Evolutionary conservation across 116 monocot genomes (phyloP).

Genomic region (Zostera marina): DNA sequence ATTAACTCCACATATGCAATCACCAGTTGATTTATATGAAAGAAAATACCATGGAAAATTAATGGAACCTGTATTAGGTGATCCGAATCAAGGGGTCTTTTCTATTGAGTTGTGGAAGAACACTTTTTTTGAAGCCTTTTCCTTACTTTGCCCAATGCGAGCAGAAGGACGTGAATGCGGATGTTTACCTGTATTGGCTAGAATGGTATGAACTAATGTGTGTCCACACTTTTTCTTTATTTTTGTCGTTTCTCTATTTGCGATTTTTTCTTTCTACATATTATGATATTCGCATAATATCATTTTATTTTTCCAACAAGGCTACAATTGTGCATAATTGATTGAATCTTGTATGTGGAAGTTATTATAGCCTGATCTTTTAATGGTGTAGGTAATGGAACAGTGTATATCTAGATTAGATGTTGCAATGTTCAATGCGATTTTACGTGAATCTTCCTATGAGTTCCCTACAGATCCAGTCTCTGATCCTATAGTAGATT

Average conservation of each 20-base stretch:
- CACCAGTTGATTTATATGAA: slow-evolving; percentile 26
- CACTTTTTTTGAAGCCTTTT: slow-evolving; percentile 82
- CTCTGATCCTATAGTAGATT: slow-evolving; percentile 88
- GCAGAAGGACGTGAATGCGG: slow-evolving; percentile 85
- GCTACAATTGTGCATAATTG: too few relatives aligned
- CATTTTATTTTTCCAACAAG: too few relatives aligned
- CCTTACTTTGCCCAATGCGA: slow-evolving; percentile 71
- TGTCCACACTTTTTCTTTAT: neutral
- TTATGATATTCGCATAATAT: too few relatives aligned
- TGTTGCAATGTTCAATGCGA: slow-evolving; percentile 98
- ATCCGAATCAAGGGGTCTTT: slow-evolving; percentile 58
- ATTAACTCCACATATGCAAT: slow-evolving; percentile 90
- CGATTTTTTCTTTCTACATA: neutral
- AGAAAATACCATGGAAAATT: slow-evolving; percentile 21
- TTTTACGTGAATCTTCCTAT: slow-evolving; percentile 80
- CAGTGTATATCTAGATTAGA: slow-evolving; percentile 80
- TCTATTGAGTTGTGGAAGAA: slow-evolving; percentile 81
- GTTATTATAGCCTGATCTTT: neutral
- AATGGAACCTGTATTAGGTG: slow-evolving; percentile 53
- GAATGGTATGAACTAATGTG: slow-evolving; percentile 30
- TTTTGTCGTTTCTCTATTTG: neutral
- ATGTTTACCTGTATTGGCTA: slow-evolving; percentile 67
- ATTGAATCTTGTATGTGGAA: neutral
- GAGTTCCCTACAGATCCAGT: slow-evolving; percentile 96
- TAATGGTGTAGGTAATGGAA: slow-evolving; percentile 63